Evolutionary conservation across 495 filamentous ascomycete genomes (phyloP).

Genomic region (Aspergillus wentii): DNA sequence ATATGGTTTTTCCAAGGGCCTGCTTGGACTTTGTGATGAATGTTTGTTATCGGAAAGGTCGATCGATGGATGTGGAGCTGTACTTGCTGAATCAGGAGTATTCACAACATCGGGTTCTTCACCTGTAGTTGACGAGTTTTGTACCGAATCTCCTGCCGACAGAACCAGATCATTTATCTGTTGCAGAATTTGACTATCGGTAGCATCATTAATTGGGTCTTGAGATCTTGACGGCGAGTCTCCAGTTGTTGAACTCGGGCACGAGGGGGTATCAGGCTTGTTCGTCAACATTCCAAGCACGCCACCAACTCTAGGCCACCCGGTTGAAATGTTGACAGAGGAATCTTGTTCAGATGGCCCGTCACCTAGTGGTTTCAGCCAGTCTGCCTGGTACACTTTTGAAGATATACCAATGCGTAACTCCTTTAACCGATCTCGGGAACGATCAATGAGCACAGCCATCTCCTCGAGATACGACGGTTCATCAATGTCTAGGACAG

Average conservation of each 20-base stretch:
- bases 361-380: constrained; percentile 49
- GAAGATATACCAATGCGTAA: constrained; percentile 73
- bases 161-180: too few relatives aligned
- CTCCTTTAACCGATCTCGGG: constrained; percentile 62
- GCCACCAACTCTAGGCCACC: constrained; percentile 55
- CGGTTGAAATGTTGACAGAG: constrained; percentile 13
- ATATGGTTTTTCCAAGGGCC: neutral
- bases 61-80: too few relatives aligned
- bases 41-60: constrained; percentile 58
- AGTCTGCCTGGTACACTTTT: constrained; percentile 50
- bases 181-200: too few relatives aligned
- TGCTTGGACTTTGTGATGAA: constrained; percentile 35
- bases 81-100: too few relatives aligned
- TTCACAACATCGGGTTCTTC: too few relatives aligned
- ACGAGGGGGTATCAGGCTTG: too few relatives aligned
- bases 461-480: constrained; percentile 85
- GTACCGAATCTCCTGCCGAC: too few relatives aligned
- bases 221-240: too few relatives aligned
- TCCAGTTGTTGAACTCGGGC: too few relatives aligned
- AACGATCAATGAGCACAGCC: constrained; percentile 73
- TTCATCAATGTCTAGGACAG: constrained; percentile 86
- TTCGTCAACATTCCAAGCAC: too few relatives aligned
- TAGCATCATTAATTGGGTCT: too few relatives aligned
- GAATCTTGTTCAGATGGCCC: constrained; percentile 13
- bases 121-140: too few relatives aligned